These are phyloP conservation scores for Phytophthora pistaciae DNA, from an alignment of 352 stramenopile genomes.

Conservation along the genomic window DNA sequence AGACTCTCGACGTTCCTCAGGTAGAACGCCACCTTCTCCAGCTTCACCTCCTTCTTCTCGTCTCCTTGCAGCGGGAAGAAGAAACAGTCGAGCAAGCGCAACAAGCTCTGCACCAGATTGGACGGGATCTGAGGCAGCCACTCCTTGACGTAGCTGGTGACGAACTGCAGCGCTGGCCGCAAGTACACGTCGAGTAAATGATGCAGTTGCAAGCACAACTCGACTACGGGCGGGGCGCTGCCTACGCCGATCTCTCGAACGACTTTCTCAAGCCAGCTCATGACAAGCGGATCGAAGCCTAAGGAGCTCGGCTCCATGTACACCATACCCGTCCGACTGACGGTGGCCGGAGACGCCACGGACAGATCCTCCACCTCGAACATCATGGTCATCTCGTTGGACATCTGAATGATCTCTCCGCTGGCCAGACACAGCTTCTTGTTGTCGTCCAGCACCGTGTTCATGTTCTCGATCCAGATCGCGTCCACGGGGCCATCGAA, in stretches of 20 bases:
- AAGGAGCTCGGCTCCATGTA: slow-evolving; percentile 96
- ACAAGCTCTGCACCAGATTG: slow-evolving; percentile 90
- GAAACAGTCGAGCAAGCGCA: slow-evolving; percentile 94
- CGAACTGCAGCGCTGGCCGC: slow-evolving; percentile 77
- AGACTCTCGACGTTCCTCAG: slow-evolving; percentile 86
- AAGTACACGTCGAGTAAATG: slow-evolving; percentile 93
- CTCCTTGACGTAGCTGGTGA: slow-evolving; percentile 91
- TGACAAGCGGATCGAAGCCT: slow-evolving; percentile 90
- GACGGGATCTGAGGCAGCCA: slow-evolving; percentile 94
- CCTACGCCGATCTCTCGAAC: slow-evolving; percentile 68
- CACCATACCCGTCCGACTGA: slow-evolving; percentile 95
- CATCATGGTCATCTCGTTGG: slow-evolving; percentile 97
- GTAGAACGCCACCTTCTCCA: slow-evolving; percentile 76
- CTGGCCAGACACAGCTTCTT: slow-evolving; percentile 96
- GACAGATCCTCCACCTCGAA: slow-evolving; percentile 96
- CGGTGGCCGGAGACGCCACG: slow-evolving; percentile 94
- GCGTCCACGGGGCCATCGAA: slow-evolving; percentile 96
- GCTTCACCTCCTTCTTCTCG: slow-evolving; percentile 86
- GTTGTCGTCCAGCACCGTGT: slow-evolving; percentile 97
- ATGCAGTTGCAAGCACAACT: slow-evolving; percentile 59
- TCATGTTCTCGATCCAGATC: slow-evolving; percentile 99
- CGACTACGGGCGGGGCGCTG: slow-evolving; percentile 47
- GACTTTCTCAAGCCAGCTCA: slow-evolving; percentile 90
- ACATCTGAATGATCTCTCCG: slow-evolving; percentile 96
- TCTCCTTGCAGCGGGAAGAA: slow-evolving; percentile 86